Conservation (phyloP, 2,329 filamentous ascomycete genomes). For the Fusarium cyanostomum region DNA sequence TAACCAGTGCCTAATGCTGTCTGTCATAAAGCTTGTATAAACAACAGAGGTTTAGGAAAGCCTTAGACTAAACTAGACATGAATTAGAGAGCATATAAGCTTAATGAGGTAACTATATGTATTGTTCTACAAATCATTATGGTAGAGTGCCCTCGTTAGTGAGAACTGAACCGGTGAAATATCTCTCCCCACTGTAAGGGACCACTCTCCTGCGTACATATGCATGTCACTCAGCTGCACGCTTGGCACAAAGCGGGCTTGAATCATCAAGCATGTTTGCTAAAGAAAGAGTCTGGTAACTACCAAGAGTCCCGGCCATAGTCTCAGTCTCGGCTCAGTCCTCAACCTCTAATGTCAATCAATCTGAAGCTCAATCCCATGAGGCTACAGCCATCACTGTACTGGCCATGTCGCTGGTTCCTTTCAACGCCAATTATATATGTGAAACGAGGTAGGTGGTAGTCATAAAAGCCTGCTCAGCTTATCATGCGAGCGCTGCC, state of each 20-base stretch:
- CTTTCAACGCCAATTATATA: background rate
- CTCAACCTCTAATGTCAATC: background rate
- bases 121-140: no score
- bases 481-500: no score
- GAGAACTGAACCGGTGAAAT: background rate
- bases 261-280: conserved; percentile 15
- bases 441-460: background rate
- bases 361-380: background rate
- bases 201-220: conserved; percentile 18
- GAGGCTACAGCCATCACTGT: background rate
- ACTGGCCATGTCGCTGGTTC: background rate
- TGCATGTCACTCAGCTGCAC: conserved; percentile 18
- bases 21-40: no score
- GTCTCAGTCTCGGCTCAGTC: background rate
- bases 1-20: background rate
- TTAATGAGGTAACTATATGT: no score
- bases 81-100: no score
- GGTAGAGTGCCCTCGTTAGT: no score
- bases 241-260: background rate
- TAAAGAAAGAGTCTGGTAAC: background rate
- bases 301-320: background rate
- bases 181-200: conserved; percentile 10
- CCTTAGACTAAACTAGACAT: no score
- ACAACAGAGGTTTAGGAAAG: no score
- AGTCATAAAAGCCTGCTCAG: no score